These are phyloP conservation scores for Pulveroboletus sp. DNA, from an alignment of 768 basidiomycete genomes.

Conservation along the genomic window DNA sequence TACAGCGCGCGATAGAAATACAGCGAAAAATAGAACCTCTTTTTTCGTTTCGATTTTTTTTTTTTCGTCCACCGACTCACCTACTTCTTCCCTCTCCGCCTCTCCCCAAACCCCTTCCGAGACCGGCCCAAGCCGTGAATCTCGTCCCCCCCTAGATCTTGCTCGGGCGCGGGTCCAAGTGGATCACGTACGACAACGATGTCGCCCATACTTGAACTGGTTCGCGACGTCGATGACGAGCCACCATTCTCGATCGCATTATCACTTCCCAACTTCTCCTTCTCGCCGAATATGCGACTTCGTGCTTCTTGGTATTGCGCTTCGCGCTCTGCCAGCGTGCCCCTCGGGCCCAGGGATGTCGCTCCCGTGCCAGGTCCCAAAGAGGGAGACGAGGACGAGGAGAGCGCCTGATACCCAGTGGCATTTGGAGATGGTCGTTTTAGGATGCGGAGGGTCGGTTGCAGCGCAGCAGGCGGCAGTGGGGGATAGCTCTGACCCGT, in stretches of 20 bases:
- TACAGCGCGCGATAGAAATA: not conserved
- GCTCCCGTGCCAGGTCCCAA: not conserved
- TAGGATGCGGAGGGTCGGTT: slow-evolving; percentile 63
- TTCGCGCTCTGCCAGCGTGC: slow-evolving; percentile 58
- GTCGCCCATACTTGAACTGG: not conserved
- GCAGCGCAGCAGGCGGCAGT: slow-evolving; percentile 53
- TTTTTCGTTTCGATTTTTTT: not conserved
- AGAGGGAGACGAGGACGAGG: not conserved
- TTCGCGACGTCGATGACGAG: not conserved
- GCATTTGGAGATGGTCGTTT: slow-evolving; percentile 52
- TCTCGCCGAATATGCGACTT: slow-evolving; percentile 62
- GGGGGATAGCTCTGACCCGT: slow-evolving; percentile 40
- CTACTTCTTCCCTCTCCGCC: slow-evolving; percentile 18
- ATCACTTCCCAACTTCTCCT: slow-evolving; percentile 6
- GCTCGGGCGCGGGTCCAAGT: slow-evolving; percentile 25
- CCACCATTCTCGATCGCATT: not conserved
- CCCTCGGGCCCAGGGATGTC: slow-evolving; percentile 20
- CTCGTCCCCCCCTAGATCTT: slow-evolving; percentile 5
- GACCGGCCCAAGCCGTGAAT: not conserved
- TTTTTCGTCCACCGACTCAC: not conserved
- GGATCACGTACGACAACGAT: slow-evolving; percentile 31
- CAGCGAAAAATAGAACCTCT: not conserved
- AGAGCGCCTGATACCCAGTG: not conserved
- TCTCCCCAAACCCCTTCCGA: slow-evolving; percentile 29
- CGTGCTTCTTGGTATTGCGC: slow-evolving; percentile 70